Conservation (phyloP, 345 rosid species). For the Raphanus raphanistrum region DNA sequence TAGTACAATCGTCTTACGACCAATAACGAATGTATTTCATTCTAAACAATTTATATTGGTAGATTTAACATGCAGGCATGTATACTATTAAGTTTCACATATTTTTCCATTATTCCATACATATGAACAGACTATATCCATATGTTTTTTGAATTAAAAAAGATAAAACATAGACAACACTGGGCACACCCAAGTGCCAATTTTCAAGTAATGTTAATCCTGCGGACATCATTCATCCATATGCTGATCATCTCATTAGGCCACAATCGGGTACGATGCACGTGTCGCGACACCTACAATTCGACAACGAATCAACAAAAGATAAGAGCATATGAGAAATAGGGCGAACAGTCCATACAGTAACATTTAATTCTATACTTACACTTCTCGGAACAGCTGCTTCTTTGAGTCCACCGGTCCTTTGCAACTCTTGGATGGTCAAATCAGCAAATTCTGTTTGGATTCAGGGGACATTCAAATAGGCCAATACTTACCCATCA, state of each 20-base stretch:
- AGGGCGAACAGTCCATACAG: background rate
- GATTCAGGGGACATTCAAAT: conserved; percentile 11
- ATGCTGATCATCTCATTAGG: conserved; percentile 39
- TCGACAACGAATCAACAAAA: too few relatives aligned
- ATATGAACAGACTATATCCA: too few relatives aligned
- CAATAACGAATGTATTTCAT: too few relatives aligned
- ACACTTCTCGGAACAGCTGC: too few relatives aligned
- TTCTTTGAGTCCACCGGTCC: conserved; percentile 64
- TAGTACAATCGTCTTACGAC: too few relatives aligned
- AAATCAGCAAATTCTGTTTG: conserved; percentile 80
- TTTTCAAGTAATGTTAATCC: background rate
- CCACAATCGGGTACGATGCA: conserved; percentile 24
- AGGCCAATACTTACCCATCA: background rate
- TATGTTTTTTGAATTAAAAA: background rate
- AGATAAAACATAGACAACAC: background rate
- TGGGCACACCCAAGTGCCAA: conserved; percentile 24
- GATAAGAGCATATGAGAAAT: background rate
- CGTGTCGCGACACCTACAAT: too few relatives aligned
- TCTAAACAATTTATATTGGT: too few relatives aligned
- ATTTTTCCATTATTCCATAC: too few relatives aligned
- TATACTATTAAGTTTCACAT: too few relatives aligned
- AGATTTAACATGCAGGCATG: too few relatives aligned
- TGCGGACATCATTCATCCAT: background rate
- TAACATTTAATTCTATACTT: too few relatives aligned
- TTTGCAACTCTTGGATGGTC: conserved; percentile 88